Percentiles rank a stretch among this genome's conserved stretches.
Evolutionary conservation across 257 asterid genomes (phyloP).

Genomic region (Perilla frutescens): DNA sequence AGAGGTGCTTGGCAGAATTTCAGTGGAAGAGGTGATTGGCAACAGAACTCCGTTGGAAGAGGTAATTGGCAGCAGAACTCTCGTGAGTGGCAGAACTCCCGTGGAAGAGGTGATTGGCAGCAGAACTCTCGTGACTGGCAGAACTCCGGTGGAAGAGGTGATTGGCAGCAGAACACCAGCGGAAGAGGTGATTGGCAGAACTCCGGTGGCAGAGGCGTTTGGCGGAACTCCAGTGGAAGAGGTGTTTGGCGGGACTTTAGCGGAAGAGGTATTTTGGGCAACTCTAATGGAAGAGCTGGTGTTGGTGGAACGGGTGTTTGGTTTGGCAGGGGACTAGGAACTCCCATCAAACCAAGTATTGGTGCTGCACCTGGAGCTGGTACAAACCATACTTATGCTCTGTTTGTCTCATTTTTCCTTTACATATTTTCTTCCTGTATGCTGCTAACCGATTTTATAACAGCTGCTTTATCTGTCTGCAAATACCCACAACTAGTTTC

Average conservation of each 20-base stretch:
- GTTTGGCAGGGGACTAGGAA: constrained; percentile 35
- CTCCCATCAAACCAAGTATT: constrained; percentile 31
- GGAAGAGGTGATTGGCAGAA: constrained; percentile 25
- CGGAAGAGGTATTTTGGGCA: too few relatives aligned
- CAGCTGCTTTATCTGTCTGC: neutral
- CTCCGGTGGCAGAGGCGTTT: constrained; percentile 20
- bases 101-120: constrained; percentile 19
- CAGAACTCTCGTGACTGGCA: neutral
- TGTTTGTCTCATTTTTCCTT: neutral
- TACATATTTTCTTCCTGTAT: neutral
- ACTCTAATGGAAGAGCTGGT: neutral
- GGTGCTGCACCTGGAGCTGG: constrained; percentile 36
- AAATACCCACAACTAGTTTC: neutral
- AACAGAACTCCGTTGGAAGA: constrained; percentile 25
- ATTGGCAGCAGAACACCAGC: constrained; percentile 34
- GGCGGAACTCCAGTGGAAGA: constrained; percentile 19
- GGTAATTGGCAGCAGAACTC: neutral
- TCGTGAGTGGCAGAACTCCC: constrained; percentile 4
- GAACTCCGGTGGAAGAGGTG: constrained; percentile 35
- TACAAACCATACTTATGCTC: constrained; percentile 10
- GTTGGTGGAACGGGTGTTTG: neutral
- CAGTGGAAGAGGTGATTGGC: neutral
- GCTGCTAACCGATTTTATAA: neutral
- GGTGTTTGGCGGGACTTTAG: neutral
- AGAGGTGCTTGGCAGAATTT: neutral